Percentiles rank a stretch among this genome's conserved stretches.
These are phyloP conservation scores for Trichoderma semiorbis DNA, from an alignment of 2,329 filamentous ascomycete genomes.

Conservation along the genomic window DNA sequence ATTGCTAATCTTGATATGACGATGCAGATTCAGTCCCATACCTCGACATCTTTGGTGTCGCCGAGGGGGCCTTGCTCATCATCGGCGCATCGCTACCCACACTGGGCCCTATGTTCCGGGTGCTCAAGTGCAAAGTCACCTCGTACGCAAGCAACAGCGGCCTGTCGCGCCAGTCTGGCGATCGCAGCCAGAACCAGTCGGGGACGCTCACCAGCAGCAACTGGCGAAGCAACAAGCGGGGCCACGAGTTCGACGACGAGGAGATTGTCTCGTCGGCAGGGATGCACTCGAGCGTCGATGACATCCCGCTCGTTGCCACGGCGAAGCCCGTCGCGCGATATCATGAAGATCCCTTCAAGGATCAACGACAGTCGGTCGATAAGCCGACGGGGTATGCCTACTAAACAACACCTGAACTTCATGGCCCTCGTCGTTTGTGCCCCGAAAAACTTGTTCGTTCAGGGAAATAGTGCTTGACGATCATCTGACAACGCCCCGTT, in stretches of 20 bases:
- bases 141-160: constrained; percentile 17
- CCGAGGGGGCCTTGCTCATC: constrained; percentile 26
- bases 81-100: constrained; percentile 27
- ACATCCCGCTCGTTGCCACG: constrained; percentile 26
- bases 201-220: neutral
- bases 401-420: neutral
- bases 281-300: constrained; percentile 26
- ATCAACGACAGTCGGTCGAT: neutral
- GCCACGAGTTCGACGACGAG: constrained; percentile 21
- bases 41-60: constrained; percentile 27
- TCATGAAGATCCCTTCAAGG: constrained; percentile 12
- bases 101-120: constrained; percentile 24
- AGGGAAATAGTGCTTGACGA: neutral
- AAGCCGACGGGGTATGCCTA: neutral
- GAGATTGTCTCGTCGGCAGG: constrained; percentile 22
- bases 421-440: neutral
- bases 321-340: neutral
- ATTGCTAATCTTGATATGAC: neutral
- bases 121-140: constrained; percentile 21
- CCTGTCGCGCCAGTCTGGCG: constrained; percentile 14
- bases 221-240: constrained; percentile 1
- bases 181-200: constrained; percentile 2
- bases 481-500: constrained; percentile 3
- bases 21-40: constrained; percentile 23
- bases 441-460: neutral